Conservation (phyloP, 768 basidiomycete genomes). For the Paxillus involutus region DNA sequence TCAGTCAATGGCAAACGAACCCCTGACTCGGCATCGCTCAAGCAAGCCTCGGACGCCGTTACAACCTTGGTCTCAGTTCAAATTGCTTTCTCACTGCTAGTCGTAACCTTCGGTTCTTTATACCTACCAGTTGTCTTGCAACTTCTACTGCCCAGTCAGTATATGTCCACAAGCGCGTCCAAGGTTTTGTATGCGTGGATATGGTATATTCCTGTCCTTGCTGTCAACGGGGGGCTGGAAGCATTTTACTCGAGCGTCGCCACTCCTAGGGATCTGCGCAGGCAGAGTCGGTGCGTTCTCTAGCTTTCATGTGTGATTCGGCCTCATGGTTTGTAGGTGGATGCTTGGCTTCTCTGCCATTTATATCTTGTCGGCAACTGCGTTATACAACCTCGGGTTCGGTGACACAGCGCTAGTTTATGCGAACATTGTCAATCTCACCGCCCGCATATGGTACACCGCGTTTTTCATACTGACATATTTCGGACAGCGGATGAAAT, state of each 20-base stretch:
- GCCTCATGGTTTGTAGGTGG: slow-evolving; percentile 43
- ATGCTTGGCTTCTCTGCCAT: slow-evolving; percentile 75
- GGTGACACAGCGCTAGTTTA: slow-evolving; percentile 75
- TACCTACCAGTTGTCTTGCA: slow-evolving; percentile 71
- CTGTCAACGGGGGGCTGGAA: slow-evolving; percentile 88
- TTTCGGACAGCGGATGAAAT: slow-evolving; percentile 34
- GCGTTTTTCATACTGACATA: slow-evolving; percentile 48
- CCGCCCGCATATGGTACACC: slow-evolving; percentile 62
- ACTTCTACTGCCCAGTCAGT: slow-evolving; percentile 68
- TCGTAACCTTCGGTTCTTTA: slow-evolving; percentile 71
- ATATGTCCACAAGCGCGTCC: slow-evolving; percentile 78
- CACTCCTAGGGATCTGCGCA: slow-evolving; percentile 58
- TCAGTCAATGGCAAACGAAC: not conserved
- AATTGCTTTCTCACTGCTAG: slow-evolving; percentile 61
- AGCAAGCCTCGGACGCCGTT: slow-evolving; percentile 51
- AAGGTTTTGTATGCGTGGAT: slow-evolving; percentile 76
- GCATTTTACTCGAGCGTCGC: slow-evolving; percentile 87
- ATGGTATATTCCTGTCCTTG: slow-evolving; percentile 87
- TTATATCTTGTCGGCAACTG: slow-evolving; percentile 58
- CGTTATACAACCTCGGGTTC: slow-evolving; percentile 44
- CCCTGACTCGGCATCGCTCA: slow-evolving; percentile 17
- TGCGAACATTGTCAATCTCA: slow-evolving; percentile 71
- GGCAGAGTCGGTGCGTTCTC: slow-evolving; percentile 58
- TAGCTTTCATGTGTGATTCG: not conserved
- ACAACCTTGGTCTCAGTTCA: slow-evolving; percentile 66